phyloP scores from a whole-genome alignment of 768 basidiomycete species.

The Lentinula detonsa region DNA sequence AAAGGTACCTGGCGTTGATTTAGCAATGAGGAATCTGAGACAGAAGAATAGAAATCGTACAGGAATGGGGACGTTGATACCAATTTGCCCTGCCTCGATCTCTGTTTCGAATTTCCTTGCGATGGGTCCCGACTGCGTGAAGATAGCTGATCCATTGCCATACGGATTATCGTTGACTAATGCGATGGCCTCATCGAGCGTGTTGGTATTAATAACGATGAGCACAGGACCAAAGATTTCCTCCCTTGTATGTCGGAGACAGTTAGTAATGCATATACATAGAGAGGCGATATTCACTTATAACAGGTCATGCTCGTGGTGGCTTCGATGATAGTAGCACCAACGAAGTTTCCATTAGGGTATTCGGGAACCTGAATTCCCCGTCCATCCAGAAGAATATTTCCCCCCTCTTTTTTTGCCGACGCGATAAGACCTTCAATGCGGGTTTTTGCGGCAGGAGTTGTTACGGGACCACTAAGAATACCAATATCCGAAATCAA shows the following conservation, averaged over 20 bases:
- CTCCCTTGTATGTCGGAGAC: conserved; percentile 41
- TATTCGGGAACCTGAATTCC: conserved; percentile 62
- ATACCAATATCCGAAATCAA: neutral
- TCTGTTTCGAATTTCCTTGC: conserved; percentile 88
- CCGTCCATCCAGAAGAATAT: conserved; percentile 84
- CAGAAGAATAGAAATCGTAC: conserved; percentile 58
- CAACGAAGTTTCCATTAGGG: conserved; percentile 89
- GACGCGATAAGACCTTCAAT: conserved; percentile 72
- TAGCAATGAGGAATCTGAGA: neutral
- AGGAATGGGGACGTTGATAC: conserved; percentile 89
- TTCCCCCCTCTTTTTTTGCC: conserved; percentile 75
- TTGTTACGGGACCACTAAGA: conserved; percentile 69
- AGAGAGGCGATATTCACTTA: conserved; percentile 41
- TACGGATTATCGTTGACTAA: conserved; percentile 89
- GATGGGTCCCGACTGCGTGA: conserved; percentile 93
- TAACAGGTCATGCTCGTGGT: conserved; percentile 83
- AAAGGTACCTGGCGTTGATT: neutral
- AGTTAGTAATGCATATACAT: neutral
- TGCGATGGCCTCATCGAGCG: conserved; percentile 83
- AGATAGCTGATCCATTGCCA: conserved; percentile 92
- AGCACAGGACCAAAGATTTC: conserved; percentile 96
- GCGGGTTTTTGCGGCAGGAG: conserved; percentile 75
- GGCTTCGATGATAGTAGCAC: conserved; percentile 85
- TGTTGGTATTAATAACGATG: conserved; percentile 68
- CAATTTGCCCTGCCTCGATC: conserved; percentile 89